phyloP scores from a whole-genome alignment of 768 basidiomycete genomes.

The Ephemerocybe angulata region DNA sequence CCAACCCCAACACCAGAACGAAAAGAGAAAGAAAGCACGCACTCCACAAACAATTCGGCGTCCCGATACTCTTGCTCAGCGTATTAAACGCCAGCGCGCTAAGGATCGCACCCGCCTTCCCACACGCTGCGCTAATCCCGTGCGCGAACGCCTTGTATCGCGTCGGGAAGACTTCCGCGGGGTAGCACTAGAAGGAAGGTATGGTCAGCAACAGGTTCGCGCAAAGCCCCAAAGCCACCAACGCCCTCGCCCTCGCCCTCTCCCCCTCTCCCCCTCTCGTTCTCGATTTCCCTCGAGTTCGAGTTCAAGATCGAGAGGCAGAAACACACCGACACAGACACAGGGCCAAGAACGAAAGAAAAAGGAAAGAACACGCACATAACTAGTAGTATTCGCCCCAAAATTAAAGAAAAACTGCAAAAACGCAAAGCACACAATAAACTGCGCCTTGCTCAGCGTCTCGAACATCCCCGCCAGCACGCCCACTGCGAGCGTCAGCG shows the following conservation, averaged over 20 bases:
- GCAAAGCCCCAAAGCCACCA: too few species aligned
- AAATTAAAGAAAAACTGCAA: constrained; percentile 85
- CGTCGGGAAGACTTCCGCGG: constrained; percentile 63
- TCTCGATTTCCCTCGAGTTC: too few species aligned
- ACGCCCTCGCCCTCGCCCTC: too few species aligned
- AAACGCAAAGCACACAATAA: constrained; percentile 71
- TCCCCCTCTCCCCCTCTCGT: too few species aligned
- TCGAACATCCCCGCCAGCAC: constrained; percentile 68
- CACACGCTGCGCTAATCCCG: constrained; percentile 68
- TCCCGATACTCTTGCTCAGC: constrained; percentile 56
- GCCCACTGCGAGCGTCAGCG: constrained; percentile 41
- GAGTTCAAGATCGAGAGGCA: too few species aligned
- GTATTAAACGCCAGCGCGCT: constrained; percentile 71
- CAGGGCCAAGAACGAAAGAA: too few species aligned
- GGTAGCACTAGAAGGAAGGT: too few species aligned
- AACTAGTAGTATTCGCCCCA: constrained; percentile 68
- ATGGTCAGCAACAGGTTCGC: too few species aligned
- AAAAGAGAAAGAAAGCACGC: constrained; percentile 23
- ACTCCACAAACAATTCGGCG: constrained; percentile 70
- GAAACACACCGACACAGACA: too few species aligned
- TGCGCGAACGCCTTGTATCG: constrained; percentile 70
- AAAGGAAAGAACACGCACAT: constrained; percentile 37
- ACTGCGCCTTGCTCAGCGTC: constrained; percentile 49
- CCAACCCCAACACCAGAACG: too few species aligned
- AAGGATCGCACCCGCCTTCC: constrained; percentile 76